Percentiles rank a stretch among this genome's conserved stretches.
Evolutionary conservation across 768 basidiomycete genomes (phyloP).

Genomic region (Macrolepiota dolichaula): DNA sequence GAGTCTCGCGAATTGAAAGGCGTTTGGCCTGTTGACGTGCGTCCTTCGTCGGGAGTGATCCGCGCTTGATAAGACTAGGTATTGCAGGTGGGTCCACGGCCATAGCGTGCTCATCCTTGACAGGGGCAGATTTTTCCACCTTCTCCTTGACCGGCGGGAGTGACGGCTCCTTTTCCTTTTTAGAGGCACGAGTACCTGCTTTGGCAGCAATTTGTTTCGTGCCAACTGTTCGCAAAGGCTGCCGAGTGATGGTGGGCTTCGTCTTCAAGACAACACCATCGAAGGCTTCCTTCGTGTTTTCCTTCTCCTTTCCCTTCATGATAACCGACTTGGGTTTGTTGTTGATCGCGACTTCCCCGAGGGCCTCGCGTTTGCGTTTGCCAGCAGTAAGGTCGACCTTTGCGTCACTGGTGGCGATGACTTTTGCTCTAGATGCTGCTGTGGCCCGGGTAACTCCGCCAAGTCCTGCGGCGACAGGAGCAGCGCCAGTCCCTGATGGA

Average conservation of each 20-base stretch:
- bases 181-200: conserved; percentile 18
- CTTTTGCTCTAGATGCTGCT: conserved; percentile 22
- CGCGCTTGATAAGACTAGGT: conserved; percentile 37
- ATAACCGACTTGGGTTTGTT: conserved; percentile 45
- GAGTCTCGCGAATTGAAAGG: background rate
- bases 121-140: conserved; percentile 25
- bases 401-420: conserved; percentile 7
- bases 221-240: conserved; percentile 53
- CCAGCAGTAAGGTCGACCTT: conserved; percentile 49
- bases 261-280: conserved; percentile 65
- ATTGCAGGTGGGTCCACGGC: conserved; percentile 41
- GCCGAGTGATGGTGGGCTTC: conserved; percentile 39
- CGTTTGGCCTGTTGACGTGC: background rate
- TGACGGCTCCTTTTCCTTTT: conserved; percentile 18
- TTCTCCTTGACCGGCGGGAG: conserved; percentile 17
- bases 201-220: conserved; percentile 34
- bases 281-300: conserved; percentile 47
- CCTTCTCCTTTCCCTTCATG: conserved; percentile 59
- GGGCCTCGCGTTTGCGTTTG: conserved; percentile 79
- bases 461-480: conserved; percentile 26
- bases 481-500: conserved; percentile 37
- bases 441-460: conserved; percentile 48
- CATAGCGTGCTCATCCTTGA: conserved; percentile 51
- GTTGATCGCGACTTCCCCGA: conserved; percentile 64
- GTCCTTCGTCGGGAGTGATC: conserved; percentile 32